Evolutionary conservation across 306 rosid genomes (phyloP), one percentile per base, ranked within the genome.

Genomic region (Fragaria ananassa): DNA sequence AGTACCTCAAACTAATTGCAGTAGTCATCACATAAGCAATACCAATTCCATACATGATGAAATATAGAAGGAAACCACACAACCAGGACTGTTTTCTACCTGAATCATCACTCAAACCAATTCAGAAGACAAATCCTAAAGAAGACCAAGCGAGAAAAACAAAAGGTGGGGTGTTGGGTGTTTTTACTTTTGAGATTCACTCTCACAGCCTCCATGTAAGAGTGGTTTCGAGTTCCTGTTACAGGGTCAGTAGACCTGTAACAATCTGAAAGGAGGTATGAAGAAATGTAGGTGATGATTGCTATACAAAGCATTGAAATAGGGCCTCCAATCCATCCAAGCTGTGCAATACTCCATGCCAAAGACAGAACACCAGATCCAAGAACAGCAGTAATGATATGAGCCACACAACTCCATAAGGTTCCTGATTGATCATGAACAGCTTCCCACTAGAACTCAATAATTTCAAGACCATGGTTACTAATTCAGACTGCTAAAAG

Each of bases 301-400:
- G 90, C 92, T 64, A 83, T 82, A 57, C 49, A 56, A 51, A 88
- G 88, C 82, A 88, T 41, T 3, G 83, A 42, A 73, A 83, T 50
- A 29, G 91, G 93, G 31, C 93, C 93, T 68, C 80, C 93, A 78
- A 88, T 83, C 90, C 93, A 91, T 76, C 97, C 95, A 71, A 89
- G 71, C 14, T 85, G 89, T 3, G 95, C 39, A 76, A 88, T 86
- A 46, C 91, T 86, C 95, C 97, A 91, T 42, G 91, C 93, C 72
- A 91, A 84, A 61, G 97, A 89, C 49, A 91, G 76, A 73, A 91
- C 90, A 19, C 97, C 91, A 42, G 91, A 60, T 51, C 97, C 95
- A 68, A 91, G 89, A 62, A 91, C 93, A 44, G 91, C 95, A 4
- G 95, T 89, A 0, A 89, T 88, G 75, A 91, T 91, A 78, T 91